phyloP scores from a whole-genome alignment of 1,284 basidiomycete genomes.

The Golubevia sp. region DNA sequence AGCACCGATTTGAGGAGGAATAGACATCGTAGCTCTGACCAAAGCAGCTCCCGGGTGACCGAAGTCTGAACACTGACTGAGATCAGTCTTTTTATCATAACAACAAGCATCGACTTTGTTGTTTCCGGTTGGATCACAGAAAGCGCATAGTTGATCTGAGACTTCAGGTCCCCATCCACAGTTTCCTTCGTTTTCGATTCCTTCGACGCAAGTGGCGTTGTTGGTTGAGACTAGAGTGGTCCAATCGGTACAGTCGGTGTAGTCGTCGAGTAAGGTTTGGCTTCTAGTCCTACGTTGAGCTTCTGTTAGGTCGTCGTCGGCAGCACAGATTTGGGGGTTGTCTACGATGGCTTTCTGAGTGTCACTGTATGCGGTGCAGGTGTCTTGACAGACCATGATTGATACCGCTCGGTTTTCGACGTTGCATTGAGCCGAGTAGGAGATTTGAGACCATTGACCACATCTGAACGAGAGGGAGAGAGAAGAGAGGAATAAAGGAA shows the following conservation, averaged over 20 bases:
- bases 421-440: slow-evolving; percentile 42
- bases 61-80: slow-evolving; percentile 34
- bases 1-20: slow-evolving; percentile 23
- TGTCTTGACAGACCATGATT: slow-evolving; percentile 50
- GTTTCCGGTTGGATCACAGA: slow-evolving; percentile 55
- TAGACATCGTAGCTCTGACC: slow-evolving; percentile 27
- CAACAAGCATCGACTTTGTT: slow-evolving; percentile 39
- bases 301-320: slow-evolving; percentile 33
- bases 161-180: slow-evolving; percentile 63
- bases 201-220: slow-evolving; percentile 60
- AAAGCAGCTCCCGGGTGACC: slow-evolving; percentile 40
- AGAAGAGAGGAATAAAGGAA: neutral
- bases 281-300: slow-evolving; percentile 39
- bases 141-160: slow-evolving; percentile 61
- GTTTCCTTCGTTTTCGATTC: slow-evolving; percentile 63
- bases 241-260: slow-evolving; percentile 61
- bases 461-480: slow-evolving; percentile 21
- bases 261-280: slow-evolving; percentile 61
- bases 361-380: slow-evolving; percentile 35
- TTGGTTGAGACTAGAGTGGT: slow-evolving; percentile 62
- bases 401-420: slow-evolving; percentile 21
- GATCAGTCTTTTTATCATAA: slow-evolving; percentile 33
- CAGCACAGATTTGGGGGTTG: slow-evolving; percentile 42
- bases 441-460: slow-evolving; percentile 43
- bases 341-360: slow-evolving; percentile 38